Percentiles rank a stretch among this genome's conserved stretches.
phyloP scores from a whole-genome alignment of 768 basidiomycete species.

The Trametes coccinea region DNA sequence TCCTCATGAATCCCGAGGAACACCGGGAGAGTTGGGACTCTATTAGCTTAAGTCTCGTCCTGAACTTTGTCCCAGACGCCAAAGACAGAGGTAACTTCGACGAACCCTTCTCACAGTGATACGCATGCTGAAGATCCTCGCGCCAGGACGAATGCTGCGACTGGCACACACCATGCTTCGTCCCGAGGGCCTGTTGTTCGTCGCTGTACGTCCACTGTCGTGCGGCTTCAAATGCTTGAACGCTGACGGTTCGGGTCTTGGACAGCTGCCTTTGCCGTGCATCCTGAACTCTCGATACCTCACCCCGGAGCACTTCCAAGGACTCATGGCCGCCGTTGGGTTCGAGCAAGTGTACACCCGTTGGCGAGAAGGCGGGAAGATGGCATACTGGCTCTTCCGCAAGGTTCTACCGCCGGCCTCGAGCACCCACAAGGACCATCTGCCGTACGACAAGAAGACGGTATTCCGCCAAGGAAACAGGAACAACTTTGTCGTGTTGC shows the following conservation, averaged over 20 bases:
- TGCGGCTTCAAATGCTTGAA: not conserved
- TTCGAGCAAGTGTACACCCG: slow-evolving; percentile 59
- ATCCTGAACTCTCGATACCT: slow-evolving; percentile 85
- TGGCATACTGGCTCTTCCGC: slow-evolving; percentile 84
- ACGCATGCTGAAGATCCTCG: not conserved
- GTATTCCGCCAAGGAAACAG: slow-evolving; percentile 65
- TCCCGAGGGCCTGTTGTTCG: slow-evolving; percentile 60
- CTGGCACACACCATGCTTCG: slow-evolving; percentile 59
- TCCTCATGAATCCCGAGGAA: slow-evolving; percentile 54
- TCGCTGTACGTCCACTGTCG: slow-evolving; percentile 52
- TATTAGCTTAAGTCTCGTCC: slow-evolving; percentile 83
- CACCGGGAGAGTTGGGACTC: slow-evolving; percentile 67
- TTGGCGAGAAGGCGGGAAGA: slow-evolving; percentile 75
- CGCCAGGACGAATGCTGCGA: slow-evolving; percentile 67
- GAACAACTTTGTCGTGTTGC: slow-evolving; percentile 76
- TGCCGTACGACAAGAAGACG: slow-evolving; percentile 51
- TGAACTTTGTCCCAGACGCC: slow-evolving; percentile 84
- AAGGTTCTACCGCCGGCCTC: slow-evolving; percentile 44
- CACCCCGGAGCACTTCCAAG: slow-evolving; percentile 54
- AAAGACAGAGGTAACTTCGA: slow-evolving; percentile 64
- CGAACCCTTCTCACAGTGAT: too few relatives aligned
- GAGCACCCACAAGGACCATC: slow-evolving; percentile 13
- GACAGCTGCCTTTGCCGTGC: slow-evolving; percentile 82
- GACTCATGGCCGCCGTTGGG: slow-evolving; percentile 62
- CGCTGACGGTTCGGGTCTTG: not conserved